phyloP scores from a whole-genome alignment of 2,329 filamentous ascomycete species.

The Ceratocystis albifundus region DNA sequence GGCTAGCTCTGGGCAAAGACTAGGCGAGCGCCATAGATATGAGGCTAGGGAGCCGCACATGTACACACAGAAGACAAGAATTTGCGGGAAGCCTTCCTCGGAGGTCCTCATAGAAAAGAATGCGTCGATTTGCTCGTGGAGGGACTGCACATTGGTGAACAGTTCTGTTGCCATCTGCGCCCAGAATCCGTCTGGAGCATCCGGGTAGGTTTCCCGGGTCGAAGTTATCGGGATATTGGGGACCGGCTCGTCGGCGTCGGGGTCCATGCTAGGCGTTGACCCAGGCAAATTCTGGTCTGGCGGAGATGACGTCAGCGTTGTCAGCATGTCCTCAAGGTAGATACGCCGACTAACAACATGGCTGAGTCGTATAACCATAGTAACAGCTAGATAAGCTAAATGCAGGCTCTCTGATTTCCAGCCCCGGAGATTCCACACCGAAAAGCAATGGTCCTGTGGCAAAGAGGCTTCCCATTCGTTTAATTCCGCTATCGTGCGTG shows the following conservation, averaged over 20 bases:
- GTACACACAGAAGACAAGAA: conserved; percentile 34
- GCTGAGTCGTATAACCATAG: conserved; percentile 31
- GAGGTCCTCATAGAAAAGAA: conserved; percentile 27
- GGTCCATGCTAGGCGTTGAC: conserved; percentile 22
- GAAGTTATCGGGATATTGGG: background rate
- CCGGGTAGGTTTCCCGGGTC: conserved; percentile 18
- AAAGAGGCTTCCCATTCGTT: conserved; percentile 28
- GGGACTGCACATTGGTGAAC: conserved; percentile 30
- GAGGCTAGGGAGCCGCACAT: conserved; percentile 32
- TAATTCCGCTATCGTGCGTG: conserved; percentile 25
- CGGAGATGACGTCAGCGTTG: conserved; percentile 18
- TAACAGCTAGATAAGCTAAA: conserved; percentile 31
- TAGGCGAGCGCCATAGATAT: conserved; percentile 29
- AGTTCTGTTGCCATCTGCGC: conserved; percentile 28
- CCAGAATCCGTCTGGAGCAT: conserved; percentile 28
- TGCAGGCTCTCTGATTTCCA: conserved; percentile 31
- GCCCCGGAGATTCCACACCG: conserved; percentile 31
- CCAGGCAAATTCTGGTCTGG: conserved; percentile 10
- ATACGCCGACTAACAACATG: conserved; percentile 32
- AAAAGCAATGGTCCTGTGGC: conserved; percentile 30
- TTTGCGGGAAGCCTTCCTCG: conserved; percentile 30
- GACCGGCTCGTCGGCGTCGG: conserved; percentile 20
- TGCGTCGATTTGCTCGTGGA: conserved; percentile 32
- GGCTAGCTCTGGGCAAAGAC: conserved; percentile 27
- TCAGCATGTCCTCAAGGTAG: conserved; percentile 29